Base-by-base conservation (phyloP, 2,329 filamentous ascomycete species). In the Penicillium sp. region DNA sequence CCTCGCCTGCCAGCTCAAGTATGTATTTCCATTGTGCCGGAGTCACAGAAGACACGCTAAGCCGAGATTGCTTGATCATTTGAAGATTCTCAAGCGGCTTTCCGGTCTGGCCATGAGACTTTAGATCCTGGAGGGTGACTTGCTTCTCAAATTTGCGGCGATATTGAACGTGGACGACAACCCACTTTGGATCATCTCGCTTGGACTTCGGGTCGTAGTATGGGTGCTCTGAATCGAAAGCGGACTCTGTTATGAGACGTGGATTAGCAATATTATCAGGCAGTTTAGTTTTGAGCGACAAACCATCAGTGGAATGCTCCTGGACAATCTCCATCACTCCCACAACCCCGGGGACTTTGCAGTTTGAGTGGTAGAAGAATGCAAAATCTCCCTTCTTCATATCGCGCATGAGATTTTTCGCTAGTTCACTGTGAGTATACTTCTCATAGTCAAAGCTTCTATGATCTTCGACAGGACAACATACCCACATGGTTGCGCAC, bases 281-380 rank as follows among this genome's bases (percentile, higher is more conserved):
- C 21, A n/a, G 7, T n/a, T 21, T 23, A 33, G 34, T 45, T 69
- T 70, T 6, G 31, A 64, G 75, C 31, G 11, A 33, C 83, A 65
- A 76, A 90, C 89, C 77, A 68, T 99, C 94, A 9, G 90, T 83
- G 2, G 88, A 87, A 64, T 91, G 89, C 70, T 96, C 92, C 62
- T 85, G 82, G 16, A 95, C 92, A 61, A 99, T 89, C 68, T 94
- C 89, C 89, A 96, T 92, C 19, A 88, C 84, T 2, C 92, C 92
- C 1, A 88, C 91, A 47, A 97, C 91, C 2, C 90, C 93, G 0
- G 92, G 92, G 25, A 88, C 84, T 72, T 95, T 96, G 76, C 90
- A 94, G 68, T 94, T 96, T 46, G 90, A 96, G 75, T 97, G 93
- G 72, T 97, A 97, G 78, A 99, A 97, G 78, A 99, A 97, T 27